Conservation (phyloP, 257 asterid genomes). For the Ajuga chamaepitys region DNA sequence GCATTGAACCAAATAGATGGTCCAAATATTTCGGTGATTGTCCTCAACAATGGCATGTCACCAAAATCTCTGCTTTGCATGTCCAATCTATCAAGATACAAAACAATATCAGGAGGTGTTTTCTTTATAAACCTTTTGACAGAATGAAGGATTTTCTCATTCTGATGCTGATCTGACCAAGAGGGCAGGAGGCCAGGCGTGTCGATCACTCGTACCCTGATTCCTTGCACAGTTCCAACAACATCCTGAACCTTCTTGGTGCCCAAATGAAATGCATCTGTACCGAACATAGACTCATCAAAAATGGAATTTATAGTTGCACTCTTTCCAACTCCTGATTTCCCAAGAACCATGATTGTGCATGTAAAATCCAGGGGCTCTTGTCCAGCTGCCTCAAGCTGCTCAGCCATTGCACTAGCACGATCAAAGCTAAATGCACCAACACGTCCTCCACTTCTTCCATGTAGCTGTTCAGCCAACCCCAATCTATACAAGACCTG, state of each 20-base stretch:
- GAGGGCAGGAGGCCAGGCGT: slow-evolving; percentile 97
- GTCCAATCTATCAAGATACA: slow-evolving; percentile 95
- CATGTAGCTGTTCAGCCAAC: slow-evolving; percentile 90
- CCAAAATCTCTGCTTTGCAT: slow-evolving; percentile 89
- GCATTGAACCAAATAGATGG: slow-evolving; percentile 99
- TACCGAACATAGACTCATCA: slow-evolving; percentile 72
- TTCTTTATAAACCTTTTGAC: slow-evolving; percentile 71
- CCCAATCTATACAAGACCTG: slow-evolving; percentile 96
- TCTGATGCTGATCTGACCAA: slow-evolving; percentile 92
- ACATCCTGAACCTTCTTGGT: slow-evolving; percentile 96
- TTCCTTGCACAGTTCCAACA: slow-evolving; percentile 95
- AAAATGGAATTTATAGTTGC: slow-evolving; percentile 96
- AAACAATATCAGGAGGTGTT: slow-evolving; percentile 90
- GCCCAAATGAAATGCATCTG: slow-evolving; percentile 83
- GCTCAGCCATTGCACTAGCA: slow-evolving; percentile 98
- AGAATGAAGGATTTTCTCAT: slow-evolving; percentile 72
- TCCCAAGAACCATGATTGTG: slow-evolving; percentile 96
- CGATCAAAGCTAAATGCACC: slow-evolving; percentile 96
- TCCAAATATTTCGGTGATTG: slow-evolving; percentile 86
- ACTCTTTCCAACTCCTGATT: slow-evolving; percentile 98
- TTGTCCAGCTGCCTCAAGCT: slow-evolving; percentile 92
- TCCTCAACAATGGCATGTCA: slow-evolving; percentile 82
- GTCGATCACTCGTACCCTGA: slow-evolving; percentile 87
- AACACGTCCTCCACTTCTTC: slow-evolving; percentile 87
- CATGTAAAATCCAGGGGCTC: slow-evolving; percentile 92